Evolutionary conservation across 2,329 filamentous ascomycete genomes (phyloP).

Genomic region (Rhexocercosporidium sp.): DNA sequence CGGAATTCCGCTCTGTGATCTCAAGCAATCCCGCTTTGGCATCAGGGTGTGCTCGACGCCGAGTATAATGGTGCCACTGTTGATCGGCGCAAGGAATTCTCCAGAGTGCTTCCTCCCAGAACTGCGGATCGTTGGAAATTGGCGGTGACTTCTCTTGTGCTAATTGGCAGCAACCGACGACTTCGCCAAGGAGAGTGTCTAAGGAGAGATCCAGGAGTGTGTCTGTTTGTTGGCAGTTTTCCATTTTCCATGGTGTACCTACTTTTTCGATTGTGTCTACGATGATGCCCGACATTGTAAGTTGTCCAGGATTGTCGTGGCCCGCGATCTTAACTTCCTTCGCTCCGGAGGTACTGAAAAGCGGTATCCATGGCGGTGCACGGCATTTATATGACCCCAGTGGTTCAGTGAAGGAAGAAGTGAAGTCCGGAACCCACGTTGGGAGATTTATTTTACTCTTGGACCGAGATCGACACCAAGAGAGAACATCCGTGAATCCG

Average conservation of each 20-base stretch:
- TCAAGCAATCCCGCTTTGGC: neutral
- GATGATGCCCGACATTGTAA: neutral
- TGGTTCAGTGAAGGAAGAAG: neutral
- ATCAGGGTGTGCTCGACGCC: neutral
- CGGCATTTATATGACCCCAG: neutral
- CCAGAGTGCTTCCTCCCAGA: conserved; percentile 19
- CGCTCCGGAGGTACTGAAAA: neutral
- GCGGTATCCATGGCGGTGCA: neutral
- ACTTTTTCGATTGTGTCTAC: neutral
- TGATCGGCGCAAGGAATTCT: conserved; percentile 18
- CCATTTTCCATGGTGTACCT: neutral
- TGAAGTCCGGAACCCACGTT: conserved; percentile 23
- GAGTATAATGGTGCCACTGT: neutral
- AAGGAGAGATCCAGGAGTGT: neutral
- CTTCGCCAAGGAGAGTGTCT: conserved; percentile 8
- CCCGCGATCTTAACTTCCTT: neutral
- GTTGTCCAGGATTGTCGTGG: neutral
- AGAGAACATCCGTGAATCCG: conserved; percentile 11
- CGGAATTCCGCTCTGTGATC: neutral
- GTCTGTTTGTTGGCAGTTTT: neutral
- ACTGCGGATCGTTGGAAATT: neutral
- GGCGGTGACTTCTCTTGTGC: neutral
- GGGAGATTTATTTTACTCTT: conserved; percentile 8
- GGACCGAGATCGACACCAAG: conserved; percentile 13
- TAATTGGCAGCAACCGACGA: conserved; percentile 6